phyloP scores from a whole-genome alignment of 2,329 filamentous ascomycete species.

The Didymella arachidicola region DNA sequence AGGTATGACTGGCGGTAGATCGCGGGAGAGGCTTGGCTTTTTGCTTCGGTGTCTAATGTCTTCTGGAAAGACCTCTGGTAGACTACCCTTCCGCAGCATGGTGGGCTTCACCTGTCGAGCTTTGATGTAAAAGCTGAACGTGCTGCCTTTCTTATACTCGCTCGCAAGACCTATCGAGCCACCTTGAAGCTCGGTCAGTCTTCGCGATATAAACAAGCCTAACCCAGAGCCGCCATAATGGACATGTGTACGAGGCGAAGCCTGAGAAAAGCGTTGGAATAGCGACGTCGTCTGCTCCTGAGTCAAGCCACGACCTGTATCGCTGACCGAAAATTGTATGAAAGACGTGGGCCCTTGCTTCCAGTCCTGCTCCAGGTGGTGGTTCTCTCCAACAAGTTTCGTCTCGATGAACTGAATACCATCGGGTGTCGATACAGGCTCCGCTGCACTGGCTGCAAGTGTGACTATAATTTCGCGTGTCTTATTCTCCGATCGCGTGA shows the following conservation, averaged over 20 bases:
- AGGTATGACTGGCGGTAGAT: conserved; percentile 4
- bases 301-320: conserved; percentile 53
- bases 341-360: conserved; percentile 39
- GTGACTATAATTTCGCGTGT: conserved; percentile 48
- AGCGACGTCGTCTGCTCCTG: conserved; percentile 45
- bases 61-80: conserved; percentile 31
- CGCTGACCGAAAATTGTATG: conserved; percentile 47
- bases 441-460: conserved; percentile 43
- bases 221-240: conserved; percentile 52
- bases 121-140: conserved; percentile 46
- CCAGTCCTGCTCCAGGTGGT: conserved; percentile 43
- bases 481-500: conserved; percentile 47
- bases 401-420: conserved; percentile 41
- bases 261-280: conserved; percentile 45
- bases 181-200: conserved; percentile 44
- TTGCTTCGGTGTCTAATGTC: conserved; percentile 31
- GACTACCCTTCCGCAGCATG: conserved; percentile 25
- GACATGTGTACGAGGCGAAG: conserved; percentile 44
- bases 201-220: conserved; percentile 45
- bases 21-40: conserved; percentile 10
- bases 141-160: conserved; percentile 36
- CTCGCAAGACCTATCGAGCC: conserved; percentile 43
- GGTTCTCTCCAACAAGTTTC: conserved; percentile 31
- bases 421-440: conserved; percentile 43
- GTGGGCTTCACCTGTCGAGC: conserved; percentile 25